A percentile compares a stretch with the other conserved stretches of the same genome.
Conservation (phyloP, 164 flowering plant species). For the Annona cherimola region DNA sequence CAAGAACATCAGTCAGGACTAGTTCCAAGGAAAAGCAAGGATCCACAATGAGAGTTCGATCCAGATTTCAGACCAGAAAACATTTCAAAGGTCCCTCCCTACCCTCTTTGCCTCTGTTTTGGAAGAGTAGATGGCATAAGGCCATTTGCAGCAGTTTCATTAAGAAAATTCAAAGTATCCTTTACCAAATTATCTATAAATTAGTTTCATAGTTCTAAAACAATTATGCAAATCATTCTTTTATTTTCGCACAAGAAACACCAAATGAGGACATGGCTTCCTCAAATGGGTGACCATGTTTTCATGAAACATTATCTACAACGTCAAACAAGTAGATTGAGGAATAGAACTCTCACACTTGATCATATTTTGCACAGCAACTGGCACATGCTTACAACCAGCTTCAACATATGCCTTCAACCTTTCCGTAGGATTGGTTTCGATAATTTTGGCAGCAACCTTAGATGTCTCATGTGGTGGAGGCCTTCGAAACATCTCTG, state of each 20-base stretch:
- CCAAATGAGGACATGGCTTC: not conserved
- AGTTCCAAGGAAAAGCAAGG: not conserved
- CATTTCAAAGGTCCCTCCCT: not conserved
- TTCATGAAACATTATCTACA: not conserved
- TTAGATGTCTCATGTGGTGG: slow-evolving; percentile 39
- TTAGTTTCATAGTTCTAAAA: not conserved
- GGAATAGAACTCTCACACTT: slow-evolving; percentile 43
- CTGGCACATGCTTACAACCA: slow-evolving; percentile 39
- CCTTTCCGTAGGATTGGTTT: slow-evolving; percentile 44
- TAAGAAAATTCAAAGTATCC: not conserved
- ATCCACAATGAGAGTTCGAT: not conserved
- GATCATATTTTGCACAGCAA: slow-evolving; percentile 33
- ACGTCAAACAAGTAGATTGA: not conserved
- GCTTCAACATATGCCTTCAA: slow-evolving; percentile 45
- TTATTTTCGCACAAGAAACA: not conserved
- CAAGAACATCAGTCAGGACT: not conserved
- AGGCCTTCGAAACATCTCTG: slow-evolving; percentile 50
- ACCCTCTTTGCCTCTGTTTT: too few species aligned
- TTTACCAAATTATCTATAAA: too few species aligned
- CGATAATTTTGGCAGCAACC: slow-evolving; percentile 35
- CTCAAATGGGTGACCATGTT: not conserved
- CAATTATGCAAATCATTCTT: too few species aligned
- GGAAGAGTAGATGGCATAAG: not conserved
- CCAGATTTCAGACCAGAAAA: not conserved
- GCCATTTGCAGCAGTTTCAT: not conserved